These are phyloP conservation scores for Noccaea bulbosa DNA, from an alignment of 345 rosid genomes.

Conservation along the genomic window DNA sequence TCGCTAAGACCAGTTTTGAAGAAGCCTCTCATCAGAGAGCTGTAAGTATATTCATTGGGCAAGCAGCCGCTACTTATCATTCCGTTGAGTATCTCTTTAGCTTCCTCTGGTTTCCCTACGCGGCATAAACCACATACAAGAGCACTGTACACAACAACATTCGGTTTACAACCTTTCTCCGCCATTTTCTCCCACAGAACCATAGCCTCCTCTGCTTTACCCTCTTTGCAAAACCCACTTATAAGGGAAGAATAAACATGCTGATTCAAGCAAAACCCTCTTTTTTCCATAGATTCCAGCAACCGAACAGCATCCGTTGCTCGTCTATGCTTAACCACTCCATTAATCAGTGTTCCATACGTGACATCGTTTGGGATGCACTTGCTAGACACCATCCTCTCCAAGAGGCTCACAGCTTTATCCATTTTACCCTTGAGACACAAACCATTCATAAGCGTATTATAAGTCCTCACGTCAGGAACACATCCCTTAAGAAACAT, in stretches of 20 bases:
- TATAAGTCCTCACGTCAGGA: conserved; percentile 85
- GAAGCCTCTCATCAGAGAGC: conserved; percentile 89
- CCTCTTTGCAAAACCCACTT: conserved; percentile 85
- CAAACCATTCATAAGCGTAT: conserved; percentile 82
- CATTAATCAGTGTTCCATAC: conserved; percentile 77
- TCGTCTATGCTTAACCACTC: conserved; percentile 76
- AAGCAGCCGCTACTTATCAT: conserved; percentile 63
- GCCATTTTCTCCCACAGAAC: conserved; percentile 63
- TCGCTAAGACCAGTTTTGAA: conserved; percentile 59
- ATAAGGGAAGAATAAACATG: conserved; percentile 72
- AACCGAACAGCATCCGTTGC: conserved; percentile 59
- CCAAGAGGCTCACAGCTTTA: conserved; percentile 83
- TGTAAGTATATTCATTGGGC: conserved; percentile 83
- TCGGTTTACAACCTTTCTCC: conserved; percentile 60
- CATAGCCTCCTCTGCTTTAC: conserved; percentile 67
- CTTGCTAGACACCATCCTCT: conserved; percentile 71
- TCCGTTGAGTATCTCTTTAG: conserved; percentile 54
- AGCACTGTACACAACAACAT: conserved; percentile 69
- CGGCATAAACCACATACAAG: conserved; percentile 78
- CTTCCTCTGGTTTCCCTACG: conserved; percentile 73
- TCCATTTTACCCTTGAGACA: conserved; percentile 81
- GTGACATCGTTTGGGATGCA: conserved; percentile 84
- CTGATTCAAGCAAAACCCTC: conserved; percentile 65
- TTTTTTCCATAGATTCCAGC: conserved; percentile 69
- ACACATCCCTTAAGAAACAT: conserved; percentile 92